Conservation (phyloP, 208 protist genomes). For the Leishmania aethiopica region DNA sequence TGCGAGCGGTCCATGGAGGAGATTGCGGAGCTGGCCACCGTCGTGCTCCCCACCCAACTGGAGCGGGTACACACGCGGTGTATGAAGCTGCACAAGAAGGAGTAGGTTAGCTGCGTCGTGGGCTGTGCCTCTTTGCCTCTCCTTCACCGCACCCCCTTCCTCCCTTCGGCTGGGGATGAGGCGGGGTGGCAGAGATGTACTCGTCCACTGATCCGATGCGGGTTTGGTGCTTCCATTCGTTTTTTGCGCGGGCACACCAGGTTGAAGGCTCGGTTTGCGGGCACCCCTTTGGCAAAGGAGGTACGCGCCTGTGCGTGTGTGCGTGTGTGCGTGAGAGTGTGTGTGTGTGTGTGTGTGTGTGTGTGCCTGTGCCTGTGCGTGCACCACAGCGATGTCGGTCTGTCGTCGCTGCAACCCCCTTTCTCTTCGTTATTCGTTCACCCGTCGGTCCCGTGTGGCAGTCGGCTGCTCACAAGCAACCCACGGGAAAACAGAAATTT, state of each 20-base stretch:
- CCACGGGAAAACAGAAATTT: not conserved
- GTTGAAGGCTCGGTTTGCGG: not conserved
- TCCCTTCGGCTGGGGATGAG: not conserved
- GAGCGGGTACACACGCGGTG: constrained; percentile 40
- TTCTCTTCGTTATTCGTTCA: not conserved
- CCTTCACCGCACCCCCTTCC: not conserved
- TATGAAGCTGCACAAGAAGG: constrained; percentile 32
- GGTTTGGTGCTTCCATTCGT: not conserved
- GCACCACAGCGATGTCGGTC: not conserved
- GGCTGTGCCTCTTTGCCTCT: not conserved
- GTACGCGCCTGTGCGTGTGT: not conserved
- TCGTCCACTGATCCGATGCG: not conserved
- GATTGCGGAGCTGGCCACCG: constrained; percentile 32
- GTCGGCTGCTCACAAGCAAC: not conserved
- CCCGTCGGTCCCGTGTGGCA: not conserved
- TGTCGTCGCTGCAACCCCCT: not conserved
- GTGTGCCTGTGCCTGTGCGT: not conserved
- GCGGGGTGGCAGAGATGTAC: not conserved
- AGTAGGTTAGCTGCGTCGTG: constrained; percentile 7
- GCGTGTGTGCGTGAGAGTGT: not conserved
- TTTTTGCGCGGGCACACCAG: not conserved
- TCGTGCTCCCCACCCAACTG: constrained; percentile 38
- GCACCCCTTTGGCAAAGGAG: too few species aligned
- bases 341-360: not conserved
- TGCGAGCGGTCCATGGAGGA: constrained; percentile 41